phyloP scores from a whole-genome alignment of 306 rosid genomes.

The Arachis hypogaea region DNA sequence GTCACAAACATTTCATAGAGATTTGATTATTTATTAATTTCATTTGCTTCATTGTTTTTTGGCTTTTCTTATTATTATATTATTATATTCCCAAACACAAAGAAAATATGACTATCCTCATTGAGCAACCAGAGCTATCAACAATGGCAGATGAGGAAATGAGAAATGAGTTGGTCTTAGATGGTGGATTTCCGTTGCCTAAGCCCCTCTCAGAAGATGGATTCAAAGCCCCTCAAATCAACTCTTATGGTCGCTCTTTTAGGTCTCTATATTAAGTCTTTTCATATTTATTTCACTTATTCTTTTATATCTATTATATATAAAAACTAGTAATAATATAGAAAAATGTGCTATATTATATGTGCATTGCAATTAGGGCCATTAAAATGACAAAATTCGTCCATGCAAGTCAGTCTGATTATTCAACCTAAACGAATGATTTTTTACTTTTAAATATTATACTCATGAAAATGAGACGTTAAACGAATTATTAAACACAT shows the following conservation, averaged over 20 bases:
- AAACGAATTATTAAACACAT: no score
- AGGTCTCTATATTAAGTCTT: constrained; percentile 41
- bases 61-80: background rate
- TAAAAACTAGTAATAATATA: background rate
- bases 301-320: no score
- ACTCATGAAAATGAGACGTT: no score
- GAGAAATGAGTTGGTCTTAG: constrained; percentile 46
- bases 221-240: constrained; percentile 52
- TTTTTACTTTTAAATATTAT: no score
- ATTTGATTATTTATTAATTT: background rate
- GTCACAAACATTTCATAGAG: background rate
- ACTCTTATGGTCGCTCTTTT: constrained; percentile 61
- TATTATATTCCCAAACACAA: background rate
- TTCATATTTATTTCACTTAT: background rate
- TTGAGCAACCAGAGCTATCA: constrained; percentile 44
- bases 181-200: constrained; percentile 57
- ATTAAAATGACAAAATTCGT: no score
- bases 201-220: constrained; percentile 27
- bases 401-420: no score
- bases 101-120: constrained; percentile 51
- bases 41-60: background rate
- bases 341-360: no score
- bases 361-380: no score
- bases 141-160: constrained; percentile 32
- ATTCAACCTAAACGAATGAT: no score